Evolutionary conservation across 202 grass and related monocot species (phyloP), one percentile per base, ranked within the genome.

Genomic region (Schoenoplectus tabernaemontani): DNA sequence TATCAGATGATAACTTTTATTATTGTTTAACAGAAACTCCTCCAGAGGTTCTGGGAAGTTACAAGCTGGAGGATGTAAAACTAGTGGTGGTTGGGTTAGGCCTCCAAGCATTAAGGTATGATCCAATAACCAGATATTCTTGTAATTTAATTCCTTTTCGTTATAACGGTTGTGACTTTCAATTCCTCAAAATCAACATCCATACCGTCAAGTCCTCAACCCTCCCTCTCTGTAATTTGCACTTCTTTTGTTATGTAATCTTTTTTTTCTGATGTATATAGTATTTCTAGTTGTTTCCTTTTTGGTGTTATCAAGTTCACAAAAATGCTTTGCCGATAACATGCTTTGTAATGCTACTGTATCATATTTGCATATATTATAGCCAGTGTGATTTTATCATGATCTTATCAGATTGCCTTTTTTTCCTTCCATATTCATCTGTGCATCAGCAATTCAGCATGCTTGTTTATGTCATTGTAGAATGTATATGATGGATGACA

Each of bases 71-170:
- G 81, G 90, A 90, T 81, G 28, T 95, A 48, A 82, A 88, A 69
- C 80, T 90, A 48, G 82, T 95, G 84, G 78, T 87, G 12, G 56
- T 94, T 79, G 96, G 96, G 50, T 82, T 98, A 81, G 96, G 91
- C 68, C 86, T 98, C 61, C 96, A 95, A 82, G 62, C 81, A 51
- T 48, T 98, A 59, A 94, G 96, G 96, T 98, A 50, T 69, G 23
- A 50, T 74, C 15, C 46, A 53, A 74, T 19, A 53, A 53, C 13
- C 38, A 12, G n/a, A 68, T 24, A 37, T 63, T 26, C 46, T 74
- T 51, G 20, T 74, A 33, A 53, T 74, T 24, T 74, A 74, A 74
- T 53, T 32, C 23, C 13, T 30, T 33, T 74, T 28, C 9, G 42
- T 48, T 72, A 50, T 72, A 32, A 72, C n/a, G 44, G 24, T 30